phyloP scores from a whole-genome alignment of 2,329 filamentous ascomycete species.

The Talaromyces sp. region DNA sequence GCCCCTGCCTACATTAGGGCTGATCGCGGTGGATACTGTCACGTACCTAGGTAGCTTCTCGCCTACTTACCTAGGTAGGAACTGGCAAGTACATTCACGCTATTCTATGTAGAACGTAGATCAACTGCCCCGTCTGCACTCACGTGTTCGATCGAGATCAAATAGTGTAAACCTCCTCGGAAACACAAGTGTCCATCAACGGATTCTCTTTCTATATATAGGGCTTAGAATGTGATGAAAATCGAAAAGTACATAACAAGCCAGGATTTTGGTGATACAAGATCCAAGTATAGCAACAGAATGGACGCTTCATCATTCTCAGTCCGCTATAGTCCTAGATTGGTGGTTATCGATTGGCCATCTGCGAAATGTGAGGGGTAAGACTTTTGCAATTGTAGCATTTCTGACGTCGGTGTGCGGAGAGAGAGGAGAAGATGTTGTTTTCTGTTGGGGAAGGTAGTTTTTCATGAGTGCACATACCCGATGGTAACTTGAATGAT shows the following conservation, averaged over 20 bases:
- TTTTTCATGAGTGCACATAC: neutral
- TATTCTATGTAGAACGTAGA: neutral
- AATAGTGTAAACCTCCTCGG: neutral
- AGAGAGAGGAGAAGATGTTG: neutral
- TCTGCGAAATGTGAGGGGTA: neutral
- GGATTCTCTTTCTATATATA: neutral
- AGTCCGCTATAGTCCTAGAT: neutral
- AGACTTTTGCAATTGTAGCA: no score
- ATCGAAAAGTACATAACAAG: neutral
- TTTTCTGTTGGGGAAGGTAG: neutral
- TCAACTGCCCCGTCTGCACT: neutral
- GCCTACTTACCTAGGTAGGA: neutral
- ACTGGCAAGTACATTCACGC: neutral
- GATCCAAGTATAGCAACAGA: neutral
- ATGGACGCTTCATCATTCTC: neutral
- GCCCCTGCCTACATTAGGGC: neutral
- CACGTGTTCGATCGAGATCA: neutral
- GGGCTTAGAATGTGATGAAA: neutral
- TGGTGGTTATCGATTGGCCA: neutral
- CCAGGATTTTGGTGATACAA: neutral
- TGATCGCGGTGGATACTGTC: neutral
- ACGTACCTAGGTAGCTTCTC: neutral
- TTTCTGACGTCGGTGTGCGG: neutral
- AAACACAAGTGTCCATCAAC: neutral
- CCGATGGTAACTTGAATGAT: neutral